Base-by-base conservation (phyloP, 1,139 yeast species). In the Spathaspora jeffriesii region DNA sequence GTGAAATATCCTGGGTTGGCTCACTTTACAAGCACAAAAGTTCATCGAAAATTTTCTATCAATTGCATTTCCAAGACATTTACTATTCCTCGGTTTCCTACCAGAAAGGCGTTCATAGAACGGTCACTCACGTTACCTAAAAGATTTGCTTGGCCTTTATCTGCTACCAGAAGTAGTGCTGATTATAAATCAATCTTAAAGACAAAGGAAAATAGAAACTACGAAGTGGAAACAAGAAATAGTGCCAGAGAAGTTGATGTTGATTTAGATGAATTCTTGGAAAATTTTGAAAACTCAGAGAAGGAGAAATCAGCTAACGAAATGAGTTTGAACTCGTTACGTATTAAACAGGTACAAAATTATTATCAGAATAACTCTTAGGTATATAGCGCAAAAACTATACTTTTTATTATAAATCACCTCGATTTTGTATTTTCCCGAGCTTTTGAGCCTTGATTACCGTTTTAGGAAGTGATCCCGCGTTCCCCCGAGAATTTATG, bases 131-230 rank as follows among this genome's bases (percentile, higher is more conserved):
- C 50, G 20, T 42, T 48, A 38, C 43, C 48, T 2, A 43, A 25
- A 20, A 22, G 30, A 15, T 25, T 38, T 18, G 21, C 17, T 5
- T 37, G 40, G 21, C 23, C 34, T 8, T 11, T 14, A 15, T 21
- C 20, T 21, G 7, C 20, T 9, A 15, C 31, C 2, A 38, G 25
- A 15, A 22, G 18, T 23, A 22, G 27, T 3, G 34, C 15, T 20
- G 47, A 49, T 13, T 30, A 27, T 14, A 53, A 52, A 44, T 55
- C 67, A n/a, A 64, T 64, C 9, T 52, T 64, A 42, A 62, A 59
- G 45, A 59, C 56, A 28, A 59, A 57, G 41, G 50, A 56, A n/a
- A 59, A 60, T 41, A 47, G 50, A 20, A 63, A 67, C 50, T 56
- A 49, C 48, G 59, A 58, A 41, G 30, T 50, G 28, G 70, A 64